A percentile compares a stretch with the other conserved stretches of the same genome.
Evolutionary conservation across 768 basidiomycete genomes (phyloP).

Genomic region (Termitomyces eurrhizus): DNA sequence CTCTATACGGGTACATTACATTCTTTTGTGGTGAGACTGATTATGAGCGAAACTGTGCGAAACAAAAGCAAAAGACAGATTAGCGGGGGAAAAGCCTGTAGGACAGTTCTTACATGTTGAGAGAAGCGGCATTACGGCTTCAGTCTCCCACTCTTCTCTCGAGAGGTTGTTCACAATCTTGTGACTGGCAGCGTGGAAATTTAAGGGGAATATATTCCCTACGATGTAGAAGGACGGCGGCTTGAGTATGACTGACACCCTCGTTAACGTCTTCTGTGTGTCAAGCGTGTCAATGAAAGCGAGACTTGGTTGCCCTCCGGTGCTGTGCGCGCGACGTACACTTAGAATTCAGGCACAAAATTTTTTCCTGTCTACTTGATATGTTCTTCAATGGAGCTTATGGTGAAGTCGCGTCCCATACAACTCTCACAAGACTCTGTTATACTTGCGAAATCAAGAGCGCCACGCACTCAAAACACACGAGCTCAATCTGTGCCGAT

Average conservation of each 20-base stretch:
- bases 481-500: not conserved
- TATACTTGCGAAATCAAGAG: not conserved
- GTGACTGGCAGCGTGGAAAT: not conserved
- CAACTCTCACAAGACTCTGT: not conserved
- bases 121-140: not conserved
- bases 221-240: not conserved
- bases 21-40: not conserved
- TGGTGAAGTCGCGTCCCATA: not conserved
- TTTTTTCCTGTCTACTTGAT: not conserved
- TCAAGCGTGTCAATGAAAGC: not conserved
- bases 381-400: not conserved
- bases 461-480: not conserved
- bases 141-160: not conserved
- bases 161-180: not conserved
- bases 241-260: not conserved
- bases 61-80: not conserved
- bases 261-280: not conserved
- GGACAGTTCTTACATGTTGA: not conserved
- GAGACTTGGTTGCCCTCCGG: not conserved
- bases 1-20: not conserved
- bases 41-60: not conserved
- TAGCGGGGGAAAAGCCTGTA: not conserved
- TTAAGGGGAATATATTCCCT: not conserved
- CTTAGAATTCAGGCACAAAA: not conserved
- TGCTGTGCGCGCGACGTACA: not conserved